Conservation (phyloP, 495 filamentous ascomycete species). For the Viridothelium virens region DNA sequence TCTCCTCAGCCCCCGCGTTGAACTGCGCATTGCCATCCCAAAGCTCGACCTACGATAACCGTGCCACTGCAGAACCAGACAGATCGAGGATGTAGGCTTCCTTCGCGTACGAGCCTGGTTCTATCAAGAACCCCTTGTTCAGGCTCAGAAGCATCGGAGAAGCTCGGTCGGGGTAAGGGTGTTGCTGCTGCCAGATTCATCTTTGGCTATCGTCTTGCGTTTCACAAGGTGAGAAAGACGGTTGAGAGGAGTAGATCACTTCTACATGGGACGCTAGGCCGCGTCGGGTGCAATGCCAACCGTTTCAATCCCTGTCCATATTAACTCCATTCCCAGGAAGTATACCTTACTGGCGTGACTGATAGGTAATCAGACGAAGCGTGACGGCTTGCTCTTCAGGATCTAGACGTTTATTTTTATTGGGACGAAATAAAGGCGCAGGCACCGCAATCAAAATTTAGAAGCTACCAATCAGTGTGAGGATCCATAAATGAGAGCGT, state of each 20-base stretch:
- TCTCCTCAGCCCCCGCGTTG: background rate
- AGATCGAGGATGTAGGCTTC: conserved; percentile 11
- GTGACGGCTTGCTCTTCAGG: no score
- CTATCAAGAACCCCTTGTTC: background rate
- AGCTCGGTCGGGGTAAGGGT: background rate
- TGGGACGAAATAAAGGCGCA: no score
- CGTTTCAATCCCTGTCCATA: no score
- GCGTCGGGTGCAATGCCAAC: no score
- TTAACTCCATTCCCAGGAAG: no score
- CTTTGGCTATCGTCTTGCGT: background rate
- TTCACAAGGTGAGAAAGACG: background rate
- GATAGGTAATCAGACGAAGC: no score
- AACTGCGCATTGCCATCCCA: background rate
- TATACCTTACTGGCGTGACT: no score
- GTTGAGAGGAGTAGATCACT: background rate
- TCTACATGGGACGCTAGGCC: background rate
- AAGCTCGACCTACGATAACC: background rate
- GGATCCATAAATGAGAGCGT: no score
- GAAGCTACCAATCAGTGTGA: no score
- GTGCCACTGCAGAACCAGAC: background rate
- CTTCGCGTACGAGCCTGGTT: background rate
- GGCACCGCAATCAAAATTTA: no score
- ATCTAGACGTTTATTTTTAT: no score
- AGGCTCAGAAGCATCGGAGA: background rate
- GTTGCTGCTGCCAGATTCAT: background rate